Base-by-base conservation (phyloP, 1,284 basidiomycete species). In the Microbotryum silenes-acaulis region DNA sequence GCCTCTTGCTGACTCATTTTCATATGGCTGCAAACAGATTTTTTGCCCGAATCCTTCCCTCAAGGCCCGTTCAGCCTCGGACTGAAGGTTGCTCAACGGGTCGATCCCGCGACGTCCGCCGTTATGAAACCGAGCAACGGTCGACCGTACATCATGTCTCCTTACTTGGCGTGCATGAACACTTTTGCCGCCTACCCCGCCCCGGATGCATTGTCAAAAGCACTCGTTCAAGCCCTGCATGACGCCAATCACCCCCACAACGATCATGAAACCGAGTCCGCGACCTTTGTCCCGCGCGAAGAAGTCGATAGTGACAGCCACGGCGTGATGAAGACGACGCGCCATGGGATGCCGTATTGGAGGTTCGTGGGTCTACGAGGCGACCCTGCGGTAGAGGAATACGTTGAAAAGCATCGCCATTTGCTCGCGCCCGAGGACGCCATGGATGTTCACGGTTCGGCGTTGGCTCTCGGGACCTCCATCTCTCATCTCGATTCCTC, bases 91-190 rank as follows among this genome's bases (percentile, higher is more conserved):
- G 75, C 76, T 25, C 67, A 74, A 48, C 70, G 72, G 67, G 75
- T 78, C 48, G 76, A 77, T 51, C 76, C 76, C 4, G 71, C 68
- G 31, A 73, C 72, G 2, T 71, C 67, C 58, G 74, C 71, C 55
- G 70, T 72, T 47, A 70, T 72, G 57, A 69, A 71, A n/a, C 76
- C 77, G 8, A 72, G 72, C 4, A 73, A 72, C 9, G 73, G 72
- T 1, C 62, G 77, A 1, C 77, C 77, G 0, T 78, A 72, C 68
- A 78, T 78, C 72, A 78, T 78, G 77, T 74, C 71, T 23, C 75
- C 76, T 2, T 75, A 75, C 66, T 57, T 68, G 18, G 77, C 76
- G 2, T 77, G 76, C 57, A 76, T 77, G 74, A 77, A 77, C 66
- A 76, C 75, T 0, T 64, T 77, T 33, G 46, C 60, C 52, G 66